A percentile compares a stretch with the other conserved stretches of the same genome.
These are phyloP conservation scores for Nicotiana sylvestris DNA, from an alignment of 257 asterid species.

Conservation along the genomic window DNA sequence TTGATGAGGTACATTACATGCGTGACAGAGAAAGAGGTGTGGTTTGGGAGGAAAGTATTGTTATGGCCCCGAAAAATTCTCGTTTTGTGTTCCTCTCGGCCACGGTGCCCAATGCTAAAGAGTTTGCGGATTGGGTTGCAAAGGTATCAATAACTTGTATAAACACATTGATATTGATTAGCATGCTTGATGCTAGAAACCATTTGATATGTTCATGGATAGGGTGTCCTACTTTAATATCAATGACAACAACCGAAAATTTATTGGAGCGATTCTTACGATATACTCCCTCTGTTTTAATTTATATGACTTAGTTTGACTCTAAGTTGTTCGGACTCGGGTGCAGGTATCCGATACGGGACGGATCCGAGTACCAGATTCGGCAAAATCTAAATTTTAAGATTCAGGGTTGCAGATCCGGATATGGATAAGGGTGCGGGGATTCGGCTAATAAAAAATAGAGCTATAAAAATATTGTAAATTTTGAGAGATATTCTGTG, in stretches of 20 bases:
- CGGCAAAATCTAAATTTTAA: too few relatives aligned
- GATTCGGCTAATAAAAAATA: too few relatives aligned
- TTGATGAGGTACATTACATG: constrained; percentile 99
- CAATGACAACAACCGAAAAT: not conserved
- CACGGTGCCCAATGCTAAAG: constrained; percentile 92
- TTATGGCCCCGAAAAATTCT: constrained; percentile 89
- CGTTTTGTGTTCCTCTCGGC: constrained; percentile 92
- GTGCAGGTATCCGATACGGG: too few relatives aligned
- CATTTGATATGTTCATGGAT: not conserved
- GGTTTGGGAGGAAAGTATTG: constrained; percentile 97
- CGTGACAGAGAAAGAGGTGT: constrained; percentile 97
- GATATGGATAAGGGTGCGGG: too few relatives aligned
- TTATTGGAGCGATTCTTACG: not conserved
- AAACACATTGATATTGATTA: not conserved
- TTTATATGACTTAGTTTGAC: too few relatives aligned
- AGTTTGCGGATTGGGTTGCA: constrained; percentile 99
- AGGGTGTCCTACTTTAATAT: not conserved
- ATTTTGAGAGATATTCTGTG: too few relatives aligned
- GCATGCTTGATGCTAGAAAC: constrained; percentile 5
- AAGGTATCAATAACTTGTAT: constrained; percentile 49
- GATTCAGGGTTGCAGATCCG: too few relatives aligned
- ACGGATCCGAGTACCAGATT: too few relatives aligned
- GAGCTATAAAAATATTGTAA: too few relatives aligned
- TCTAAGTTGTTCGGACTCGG: too few relatives aligned
- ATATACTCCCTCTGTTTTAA: too few relatives aligned